A percentile compares a stretch with the other conserved stretches of the same genome.
Conservation (phyloP, 2,329 filamentous ascomycete species). For the Escovopsis weberi region DNA sequence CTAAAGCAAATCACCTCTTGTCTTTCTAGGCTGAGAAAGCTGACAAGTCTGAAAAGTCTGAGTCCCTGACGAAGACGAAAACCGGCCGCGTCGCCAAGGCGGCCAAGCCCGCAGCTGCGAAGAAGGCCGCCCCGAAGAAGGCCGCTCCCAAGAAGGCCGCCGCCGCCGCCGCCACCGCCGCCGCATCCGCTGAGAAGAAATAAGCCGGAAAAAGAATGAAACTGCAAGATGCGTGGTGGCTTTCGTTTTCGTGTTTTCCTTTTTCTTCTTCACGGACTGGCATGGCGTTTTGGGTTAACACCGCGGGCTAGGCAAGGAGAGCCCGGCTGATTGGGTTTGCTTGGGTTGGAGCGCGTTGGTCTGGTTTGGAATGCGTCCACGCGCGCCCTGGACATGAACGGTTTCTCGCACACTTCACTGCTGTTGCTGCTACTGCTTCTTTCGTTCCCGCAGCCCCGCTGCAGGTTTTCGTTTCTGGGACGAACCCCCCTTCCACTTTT, state of each 20-base stretch:
- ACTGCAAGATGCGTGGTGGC: neutral
- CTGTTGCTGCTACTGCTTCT: conserved; percentile 4
- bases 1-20: neutral
- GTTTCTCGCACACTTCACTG: conserved; percentile 5
- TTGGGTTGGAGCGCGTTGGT: conserved; percentile 9
- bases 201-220: conserved; percentile 7
- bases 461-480: neutral
- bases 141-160: conserved; percentile 30
- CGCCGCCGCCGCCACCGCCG: conserved; percentile 21
- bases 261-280: conserved; percentile 22
- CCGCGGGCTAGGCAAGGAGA: conserved; percentile 7
- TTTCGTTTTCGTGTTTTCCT: conserved; percentile 4
- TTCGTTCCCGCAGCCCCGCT: conserved; percentile 1
- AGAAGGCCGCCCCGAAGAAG: conserved; percentile 29
- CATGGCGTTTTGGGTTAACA: conserved; percentile 19
- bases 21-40: conserved; percentile 8
- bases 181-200: conserved; percentile 20
- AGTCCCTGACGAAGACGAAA: conserved; percentile 66
- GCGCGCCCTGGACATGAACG: conserved; percentile 9
- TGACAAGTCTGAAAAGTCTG: conserved; percentile 42
- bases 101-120: conserved; percentile 31
- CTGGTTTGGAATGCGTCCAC: conserved; percentile 9
- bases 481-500: neutral
- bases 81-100: conserved; percentile 71
- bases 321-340: conserved; percentile 7